A percentile compares a stretch with the other conserved stretches of the same genome.
Evolutionary conservation across 1,139 yeast species (phyloP).

Genomic region (Geotrichum histeridarum): DNA sequence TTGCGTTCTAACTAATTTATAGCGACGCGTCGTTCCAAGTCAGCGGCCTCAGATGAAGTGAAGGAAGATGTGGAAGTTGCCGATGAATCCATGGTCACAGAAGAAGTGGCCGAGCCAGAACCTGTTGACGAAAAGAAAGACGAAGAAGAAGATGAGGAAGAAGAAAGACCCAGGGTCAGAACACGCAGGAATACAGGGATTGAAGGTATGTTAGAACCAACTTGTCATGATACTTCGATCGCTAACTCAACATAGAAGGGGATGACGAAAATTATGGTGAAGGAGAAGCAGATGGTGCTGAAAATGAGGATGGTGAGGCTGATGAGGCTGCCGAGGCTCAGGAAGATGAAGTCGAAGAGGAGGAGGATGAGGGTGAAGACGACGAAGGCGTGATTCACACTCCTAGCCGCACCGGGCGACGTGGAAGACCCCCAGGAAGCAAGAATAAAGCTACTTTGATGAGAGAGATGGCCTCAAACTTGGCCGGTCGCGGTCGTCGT

Average conservation of each 20-base stretch:
- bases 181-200: not conserved
- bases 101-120: not conserved
- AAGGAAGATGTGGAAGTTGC: constrained; percentile 11
- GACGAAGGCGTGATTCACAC: constrained; percentile 24
- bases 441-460: constrained; percentile 29
- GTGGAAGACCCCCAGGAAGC: constrained; percentile 39
- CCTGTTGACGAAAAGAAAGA: not conserved
- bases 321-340: constrained; percentile 22
- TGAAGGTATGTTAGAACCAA: not conserved
- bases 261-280: constrained; percentile 1
- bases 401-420: constrained; percentile 21
- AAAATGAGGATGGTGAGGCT: constrained; percentile 24
- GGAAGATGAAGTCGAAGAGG: constrained; percentile 21
- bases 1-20: not conserved
- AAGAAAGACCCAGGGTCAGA: not conserved
- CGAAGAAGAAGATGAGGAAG: not conserved
- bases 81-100: constrained; percentile 13
- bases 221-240: no score
- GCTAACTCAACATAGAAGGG: not conserved
- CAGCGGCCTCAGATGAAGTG: constrained; percentile 5
- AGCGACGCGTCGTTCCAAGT: constrained; percentile 17
- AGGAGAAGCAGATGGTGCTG: constrained; percentile 22
- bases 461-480: constrained; percentile 19
- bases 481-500: constrained; percentile 12
- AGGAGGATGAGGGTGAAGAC: constrained; percentile 20